Percentiles rank a stretch among this genome's conserved stretches.
phyloP scores from a whole-genome alignment of 2,329 filamentous ascomycete genomes.

The Clarireedia hainanense region DNA sequence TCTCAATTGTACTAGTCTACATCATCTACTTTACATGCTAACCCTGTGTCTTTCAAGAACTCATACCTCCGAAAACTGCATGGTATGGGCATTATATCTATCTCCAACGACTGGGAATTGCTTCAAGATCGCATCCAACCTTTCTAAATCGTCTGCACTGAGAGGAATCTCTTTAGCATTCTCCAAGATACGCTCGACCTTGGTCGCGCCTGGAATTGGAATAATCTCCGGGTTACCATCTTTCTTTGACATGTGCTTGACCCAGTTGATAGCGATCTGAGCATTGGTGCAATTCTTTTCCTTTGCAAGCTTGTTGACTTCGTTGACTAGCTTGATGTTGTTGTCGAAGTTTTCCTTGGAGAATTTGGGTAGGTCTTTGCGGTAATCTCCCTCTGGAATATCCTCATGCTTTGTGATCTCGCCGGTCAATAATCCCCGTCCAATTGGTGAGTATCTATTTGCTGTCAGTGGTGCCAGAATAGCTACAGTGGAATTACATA shows the following conservation, averaged over 20 bases:
- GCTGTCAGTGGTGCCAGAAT: constrained; percentile 10
- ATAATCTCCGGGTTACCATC: constrained; percentile 39
- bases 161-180: constrained; percentile 46
- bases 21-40: neutral
- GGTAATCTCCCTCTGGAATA: constrained; percentile 44
- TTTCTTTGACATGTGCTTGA: constrained; percentile 22
- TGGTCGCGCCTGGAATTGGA: constrained; percentile 59
- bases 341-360: constrained; percentile 52
- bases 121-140: constrained; percentile 42
- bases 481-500: constrained; percentile 13
- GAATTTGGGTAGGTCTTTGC: constrained; percentile 56
- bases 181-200: constrained; percentile 48
- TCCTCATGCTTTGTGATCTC: constrained; percentile 44
- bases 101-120: constrained; percentile 41
- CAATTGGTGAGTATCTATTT: constrained; percentile 57
- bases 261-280: constrained; percentile 59
- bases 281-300: constrained; percentile 52
- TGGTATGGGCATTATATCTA: constrained; percentile 35
- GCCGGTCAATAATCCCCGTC: constrained; percentile 51
- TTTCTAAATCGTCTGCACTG: constrained; percentile 40
- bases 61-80: neutral
- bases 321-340: constrained; percentile 54
- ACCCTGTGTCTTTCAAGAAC: neutral
- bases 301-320: constrained; percentile 49
- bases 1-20: neutral